Percentiles rank a stretch among this genome's conserved stretches.
These are phyloP conservation scores for Penicillium crystallinum DNA, from an alignment of 495 filamentous ascomycete species.

Conservation along the genomic window DNA sequence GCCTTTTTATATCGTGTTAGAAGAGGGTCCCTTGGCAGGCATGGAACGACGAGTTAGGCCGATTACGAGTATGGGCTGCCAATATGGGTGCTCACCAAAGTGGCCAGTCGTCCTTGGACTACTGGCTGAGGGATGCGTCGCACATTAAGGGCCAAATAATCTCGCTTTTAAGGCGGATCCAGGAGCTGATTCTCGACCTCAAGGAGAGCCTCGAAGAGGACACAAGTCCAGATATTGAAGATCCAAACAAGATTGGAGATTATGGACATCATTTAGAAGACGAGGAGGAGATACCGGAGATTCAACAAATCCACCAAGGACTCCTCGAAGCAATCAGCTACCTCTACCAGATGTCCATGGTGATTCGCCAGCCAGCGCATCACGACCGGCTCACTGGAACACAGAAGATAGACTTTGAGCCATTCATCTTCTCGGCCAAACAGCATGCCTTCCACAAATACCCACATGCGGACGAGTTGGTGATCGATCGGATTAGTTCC, in stretches of 20 bases:
- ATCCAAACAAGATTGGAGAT: neutral
- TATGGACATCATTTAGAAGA: neutral
- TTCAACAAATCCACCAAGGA: constrained; percentile 3
- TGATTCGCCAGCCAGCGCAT: constrained; percentile 18
- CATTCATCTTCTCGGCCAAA: constrained; percentile 5
- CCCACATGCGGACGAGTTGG: neutral
- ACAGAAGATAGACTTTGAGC: neutral
- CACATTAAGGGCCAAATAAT: constrained; percentile 34
- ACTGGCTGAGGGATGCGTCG: constrained; percentile 40
- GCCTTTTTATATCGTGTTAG: constrained; percentile 3
- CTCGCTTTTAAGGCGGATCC: constrained; percentile 25
- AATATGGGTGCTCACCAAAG: constrained; percentile 43
- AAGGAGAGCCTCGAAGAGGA: neutral
- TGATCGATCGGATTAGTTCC: constrained; percentile 6
- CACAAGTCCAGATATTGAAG: neutral
- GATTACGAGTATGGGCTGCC: constrained; percentile 41
- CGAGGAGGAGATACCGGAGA: neutral
- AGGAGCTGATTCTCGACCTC: constrained; percentile 1
- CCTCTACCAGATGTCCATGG: constrained; percentile 24
- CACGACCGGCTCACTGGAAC: constrained; percentile 16
- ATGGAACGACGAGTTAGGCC: constrained; percentile 29
- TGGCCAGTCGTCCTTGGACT: constrained; percentile 40
- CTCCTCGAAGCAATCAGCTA: constrained; percentile 8
- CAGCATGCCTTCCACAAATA: constrained; percentile 16
- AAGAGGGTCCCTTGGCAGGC: constrained; percentile 4